phyloP scores from a whole-genome alignment of 345 rosid genomes.

The Lagerstroemia speciosa region DNA sequence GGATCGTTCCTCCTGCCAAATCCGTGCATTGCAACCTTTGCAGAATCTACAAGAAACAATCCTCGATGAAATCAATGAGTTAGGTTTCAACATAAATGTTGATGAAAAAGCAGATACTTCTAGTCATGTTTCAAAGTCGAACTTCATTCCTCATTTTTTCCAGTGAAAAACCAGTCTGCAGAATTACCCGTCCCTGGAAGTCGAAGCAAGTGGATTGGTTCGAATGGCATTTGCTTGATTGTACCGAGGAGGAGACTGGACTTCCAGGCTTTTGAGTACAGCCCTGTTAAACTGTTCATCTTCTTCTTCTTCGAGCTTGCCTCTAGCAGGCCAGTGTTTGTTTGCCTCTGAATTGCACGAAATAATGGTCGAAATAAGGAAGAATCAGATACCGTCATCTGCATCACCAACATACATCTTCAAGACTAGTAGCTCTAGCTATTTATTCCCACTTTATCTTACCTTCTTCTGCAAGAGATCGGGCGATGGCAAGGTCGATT shows the following conservation, averaged over 20 bases:
- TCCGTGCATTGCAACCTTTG: slow-evolving; percentile 30
- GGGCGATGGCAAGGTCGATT: slow-evolving; percentile 66
- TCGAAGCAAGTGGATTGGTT: slow-evolving; percentile 22
- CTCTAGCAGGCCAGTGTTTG: not conserved
- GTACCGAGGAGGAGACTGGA: slow-evolving; percentile 39
- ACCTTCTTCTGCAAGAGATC: slow-evolving; percentile 74
- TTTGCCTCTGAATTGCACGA: not conserved
- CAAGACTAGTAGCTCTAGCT: not conserved
- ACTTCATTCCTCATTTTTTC: not conserved
- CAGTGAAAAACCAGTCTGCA: not conserved
- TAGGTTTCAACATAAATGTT: not conserved
- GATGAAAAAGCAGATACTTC: not conserved
- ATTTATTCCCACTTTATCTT: not conserved
- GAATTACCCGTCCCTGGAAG: not conserved
- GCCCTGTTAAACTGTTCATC: slow-evolving; percentile 55
- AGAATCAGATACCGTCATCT: not conserved
- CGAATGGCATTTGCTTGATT: not conserved
- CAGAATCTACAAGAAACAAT: slow-evolving; percentile 20
- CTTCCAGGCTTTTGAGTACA: slow-evolving; percentile 55
- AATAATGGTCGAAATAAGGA: not conserved
- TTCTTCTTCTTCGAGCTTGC: slow-evolving; percentile 49
- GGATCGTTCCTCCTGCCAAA: slow-evolving; percentile 25
- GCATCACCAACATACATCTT: not conserved
- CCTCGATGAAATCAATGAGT: not conserved
- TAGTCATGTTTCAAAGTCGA: not conserved